Percentiles rank a stretch among this genome's conserved stretches.
Conservation (phyloP, 768 basidiomycete genomes). For the Leccinum imitatum region DNA sequence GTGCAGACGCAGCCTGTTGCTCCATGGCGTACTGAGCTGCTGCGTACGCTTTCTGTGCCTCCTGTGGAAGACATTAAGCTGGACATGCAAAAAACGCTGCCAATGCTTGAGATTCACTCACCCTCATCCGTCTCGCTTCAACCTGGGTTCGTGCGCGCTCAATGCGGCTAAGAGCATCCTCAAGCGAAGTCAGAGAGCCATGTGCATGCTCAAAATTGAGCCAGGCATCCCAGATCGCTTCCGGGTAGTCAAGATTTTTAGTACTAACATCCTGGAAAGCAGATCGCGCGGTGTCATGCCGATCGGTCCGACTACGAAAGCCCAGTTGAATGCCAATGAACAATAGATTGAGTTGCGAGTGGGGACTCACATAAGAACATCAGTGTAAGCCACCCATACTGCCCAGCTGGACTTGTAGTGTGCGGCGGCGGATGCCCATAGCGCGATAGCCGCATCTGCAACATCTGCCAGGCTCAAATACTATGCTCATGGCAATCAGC, state of each 20-base stretch:
- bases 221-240: slow-evolving; percentile 92
- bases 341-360: neutral
- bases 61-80: slow-evolving; percentile 37
- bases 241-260: slow-evolving; percentile 91
- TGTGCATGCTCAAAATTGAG: slow-evolving; percentile 81
- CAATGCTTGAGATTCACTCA: slow-evolving; percentile 26
- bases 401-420: slow-evolving; percentile 70
- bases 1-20: slow-evolving; percentile 36
- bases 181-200: slow-evolving; percentile 68
- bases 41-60: slow-evolving; percentile 58
- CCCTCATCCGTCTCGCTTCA: slow-evolving; percentile 64
- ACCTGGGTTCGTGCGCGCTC: slow-evolving; percentile 63
- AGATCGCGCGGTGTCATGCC: slow-evolving; percentile 59
- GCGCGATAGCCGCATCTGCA: slow-evolving; percentile 51
- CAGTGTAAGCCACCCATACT: slow-evolving; percentile 74
- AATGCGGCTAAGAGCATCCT: slow-evolving; percentile 60
- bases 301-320: slow-evolving; percentile 46
- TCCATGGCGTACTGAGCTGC: slow-evolving; percentile 47
- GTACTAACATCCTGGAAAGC: slow-evolving; percentile 64
- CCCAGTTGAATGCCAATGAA: neutral
- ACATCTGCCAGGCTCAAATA: slow-evolving; percentile 46
- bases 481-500: slow-evolving; percentile 31
- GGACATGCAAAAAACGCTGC: neutral
- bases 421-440: slow-evolving; percentile 69
- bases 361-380: slow-evolving; percentile 62